Conservation (phyloP, 495 filamentous ascomycete species). For the Clavariopsis aquatica region DNA sequence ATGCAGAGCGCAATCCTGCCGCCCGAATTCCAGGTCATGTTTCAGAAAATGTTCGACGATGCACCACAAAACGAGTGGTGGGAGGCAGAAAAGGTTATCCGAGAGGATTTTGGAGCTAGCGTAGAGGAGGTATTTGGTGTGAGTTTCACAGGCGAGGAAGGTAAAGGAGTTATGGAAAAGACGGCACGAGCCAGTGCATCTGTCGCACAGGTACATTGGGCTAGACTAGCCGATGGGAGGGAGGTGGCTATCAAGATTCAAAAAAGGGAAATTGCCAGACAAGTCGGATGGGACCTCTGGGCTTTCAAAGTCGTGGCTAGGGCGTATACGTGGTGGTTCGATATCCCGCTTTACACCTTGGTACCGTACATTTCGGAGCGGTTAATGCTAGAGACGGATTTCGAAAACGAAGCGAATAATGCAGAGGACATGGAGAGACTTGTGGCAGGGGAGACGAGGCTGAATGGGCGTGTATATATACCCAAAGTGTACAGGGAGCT, state of each 20-base stretch:
- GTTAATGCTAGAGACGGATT: constrained; percentile 88
- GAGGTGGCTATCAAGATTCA: constrained; percentile 96
- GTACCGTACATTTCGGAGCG: constrained; percentile 89
- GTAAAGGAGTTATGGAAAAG: constrained; percentile 83
- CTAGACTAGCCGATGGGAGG: constrained; percentile 74
- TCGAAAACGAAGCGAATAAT: constrained; percentile 86
- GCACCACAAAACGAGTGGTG: constrained; percentile 91
- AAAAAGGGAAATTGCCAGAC: constrained; percentile 87
- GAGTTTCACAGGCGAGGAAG: constrained; percentile 66
- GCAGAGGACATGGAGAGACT: constrained; percentile 78
- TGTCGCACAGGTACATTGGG: constrained; percentile 97
- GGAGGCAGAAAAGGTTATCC: constrained; percentile 82
- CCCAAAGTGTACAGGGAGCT: constrained; percentile 81
- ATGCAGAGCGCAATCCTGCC: constrained; percentile 96
- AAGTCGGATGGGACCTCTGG: constrained; percentile 92
- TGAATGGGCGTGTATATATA: constrained; percentile 81
- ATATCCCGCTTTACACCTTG: constrained; percentile 82
- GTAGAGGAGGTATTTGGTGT: constrained; percentile 88
- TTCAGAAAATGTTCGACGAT: constrained; percentile 95
- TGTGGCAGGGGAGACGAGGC: constrained; percentile 72
- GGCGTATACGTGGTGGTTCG: constrained; percentile 78
- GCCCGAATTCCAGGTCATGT: constrained; percentile 93
- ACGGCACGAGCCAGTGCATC: constrained; percentile 83
- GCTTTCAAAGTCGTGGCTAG: constrained; percentile 84
- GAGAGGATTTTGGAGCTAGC: constrained; percentile 79